Conservation (phyloP, 305 asterid species). For the Fraxinus dipetala region DNA sequence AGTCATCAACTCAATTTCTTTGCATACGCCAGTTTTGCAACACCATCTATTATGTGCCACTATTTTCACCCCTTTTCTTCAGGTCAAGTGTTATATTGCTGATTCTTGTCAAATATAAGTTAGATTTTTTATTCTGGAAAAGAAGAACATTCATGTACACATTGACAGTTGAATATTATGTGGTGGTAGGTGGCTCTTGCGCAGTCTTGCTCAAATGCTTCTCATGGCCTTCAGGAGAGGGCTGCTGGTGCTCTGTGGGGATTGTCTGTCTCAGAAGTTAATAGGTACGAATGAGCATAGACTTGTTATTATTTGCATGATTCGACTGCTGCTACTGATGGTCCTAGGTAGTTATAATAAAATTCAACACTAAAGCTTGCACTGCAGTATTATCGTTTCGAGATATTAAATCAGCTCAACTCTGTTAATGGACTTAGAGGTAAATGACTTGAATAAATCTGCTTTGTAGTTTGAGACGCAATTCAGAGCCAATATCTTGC, state of each 20-base stretch:
- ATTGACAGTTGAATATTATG: slow-evolving; percentile 8
- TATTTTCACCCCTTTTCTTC: background rate
- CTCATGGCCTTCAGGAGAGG: slow-evolving; percentile 93
- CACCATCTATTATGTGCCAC: background rate
- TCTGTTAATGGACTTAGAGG: background rate
- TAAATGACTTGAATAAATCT: background rate
- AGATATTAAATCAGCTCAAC: background rate
- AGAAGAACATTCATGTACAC: background rate
- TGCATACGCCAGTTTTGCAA: background rate
- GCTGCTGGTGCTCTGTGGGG: slow-evolving; percentile 99
- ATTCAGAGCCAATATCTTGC: background rate
- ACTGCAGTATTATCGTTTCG: background rate
- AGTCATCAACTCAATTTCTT: background rate
- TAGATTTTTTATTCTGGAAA: background rate
- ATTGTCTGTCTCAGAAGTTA: slow-evolving; percentile 89
- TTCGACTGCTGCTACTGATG: slow-evolving; percentile 14
- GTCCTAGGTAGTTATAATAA: background rate
- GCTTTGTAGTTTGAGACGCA: background rate
- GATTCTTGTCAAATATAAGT: background rate
- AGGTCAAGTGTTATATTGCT: background rate
- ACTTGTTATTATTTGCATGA: slow-evolving; percentile 4
- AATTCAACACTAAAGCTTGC: background rate
- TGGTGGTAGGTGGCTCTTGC: slow-evolving; percentile 75
- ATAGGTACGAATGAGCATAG: slow-evolving; percentile 51
- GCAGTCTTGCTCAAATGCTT: slow-evolving; percentile 66